Evolutionary conservation across 2,329 filamentous ascomycete genomes (phyloP), one percentile per base, ranked within the genome.

Genomic region (Stagonosporopsis cucurbitacearum): DNA sequence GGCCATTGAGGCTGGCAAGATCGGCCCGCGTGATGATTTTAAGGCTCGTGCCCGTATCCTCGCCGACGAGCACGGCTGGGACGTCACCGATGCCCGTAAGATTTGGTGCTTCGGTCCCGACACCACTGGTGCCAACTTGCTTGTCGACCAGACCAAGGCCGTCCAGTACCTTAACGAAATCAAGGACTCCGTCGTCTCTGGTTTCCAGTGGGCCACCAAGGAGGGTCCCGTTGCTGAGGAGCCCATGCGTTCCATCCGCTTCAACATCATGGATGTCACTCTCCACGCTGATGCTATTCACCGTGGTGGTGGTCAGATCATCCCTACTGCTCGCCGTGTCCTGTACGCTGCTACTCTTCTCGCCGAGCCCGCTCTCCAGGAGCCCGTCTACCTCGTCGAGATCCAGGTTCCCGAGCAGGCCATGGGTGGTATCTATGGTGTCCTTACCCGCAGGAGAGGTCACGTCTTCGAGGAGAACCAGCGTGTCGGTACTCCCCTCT

Each of bases 161-260:
- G 95, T 99, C 69, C 95, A 99, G 86, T 99, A 98, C 89, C 87
- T 99, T 77, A 95, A 92, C 85, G 95, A 99, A 91, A 99, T 99
- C 88, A 99, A 99, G 91, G 95, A 99, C 79, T 98, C 94, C 60
- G 89, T 98, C 72, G 93, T 98, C 77, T 98, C 95, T 71, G 95
- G 95, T 88, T 99, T 99, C 92, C 95, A 99, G 83, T 99, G 95
- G 95, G 95, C 95, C 69, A 92, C 91, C 73, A 90, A 94, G 78
- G 95, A 99, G 87, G 95, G 95, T 85, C 95, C 95, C 75, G 82
- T 99, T 77, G 93, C 90, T 72, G 95, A 99, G 84, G 95, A 99
- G 88, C 95, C 95, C 74, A 94, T 99, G 92, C 91, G 95, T 79
- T 89, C 89, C 69, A 81, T 96, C 81, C 92, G 95, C 84, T 99